Conservation (phyloP, 129 eudicot genomes). For the Flaveria linearis region DNA sequence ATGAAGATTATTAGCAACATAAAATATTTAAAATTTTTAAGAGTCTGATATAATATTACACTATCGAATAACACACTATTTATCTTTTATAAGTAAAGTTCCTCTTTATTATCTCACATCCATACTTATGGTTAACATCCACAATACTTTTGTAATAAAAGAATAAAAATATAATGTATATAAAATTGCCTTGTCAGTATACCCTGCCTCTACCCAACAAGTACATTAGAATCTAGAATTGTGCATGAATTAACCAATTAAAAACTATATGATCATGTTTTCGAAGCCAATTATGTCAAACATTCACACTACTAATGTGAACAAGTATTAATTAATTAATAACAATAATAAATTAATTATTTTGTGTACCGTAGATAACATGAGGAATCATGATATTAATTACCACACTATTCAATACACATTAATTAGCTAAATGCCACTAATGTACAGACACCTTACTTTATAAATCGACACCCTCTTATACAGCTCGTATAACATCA, state of each 20-base stretch:
- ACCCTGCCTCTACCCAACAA: not conserved
- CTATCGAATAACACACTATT: no score
- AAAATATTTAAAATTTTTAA: no score
- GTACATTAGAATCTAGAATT: slow-evolving; percentile 13
- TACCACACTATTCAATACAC: no score
- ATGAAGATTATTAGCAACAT: no score
- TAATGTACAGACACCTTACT: no score
- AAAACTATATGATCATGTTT: slow-evolving; percentile 4
- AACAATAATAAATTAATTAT: not conserved
- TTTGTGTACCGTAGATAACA: not conserved
- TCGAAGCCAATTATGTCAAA: slow-evolving; percentile 20
- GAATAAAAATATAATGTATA: not conserved
- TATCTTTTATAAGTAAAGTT: no score
- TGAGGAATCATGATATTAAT: not conserved
- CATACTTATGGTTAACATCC: not conserved
- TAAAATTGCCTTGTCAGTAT: slow-evolving; percentile 11
- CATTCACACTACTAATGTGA: slow-evolving; percentile 17
- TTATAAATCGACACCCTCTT: no score
- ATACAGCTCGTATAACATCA: no score
- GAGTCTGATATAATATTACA: no score
- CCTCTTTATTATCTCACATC: no score
- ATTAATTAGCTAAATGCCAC: no score
- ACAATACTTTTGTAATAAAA: not conserved
- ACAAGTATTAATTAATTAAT: not conserved
- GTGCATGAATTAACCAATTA: not conserved